phyloP scores from a whole-genome alignment of 176 grass and related monocot genomes.

The Carex kokanica region DNA sequence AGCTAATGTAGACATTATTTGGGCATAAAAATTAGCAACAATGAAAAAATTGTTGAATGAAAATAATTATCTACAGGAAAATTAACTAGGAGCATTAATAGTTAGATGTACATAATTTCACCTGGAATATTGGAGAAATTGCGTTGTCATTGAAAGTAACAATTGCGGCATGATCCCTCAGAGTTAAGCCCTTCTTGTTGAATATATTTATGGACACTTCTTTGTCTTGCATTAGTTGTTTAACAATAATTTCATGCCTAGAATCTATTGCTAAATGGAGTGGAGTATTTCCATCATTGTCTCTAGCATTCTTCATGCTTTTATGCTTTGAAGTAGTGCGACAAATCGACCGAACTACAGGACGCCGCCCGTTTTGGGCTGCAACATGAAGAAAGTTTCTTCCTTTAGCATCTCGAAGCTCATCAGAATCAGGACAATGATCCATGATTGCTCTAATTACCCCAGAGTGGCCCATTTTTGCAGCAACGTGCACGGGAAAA shows the following conservation, averaged over 20 bases:
- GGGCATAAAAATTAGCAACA: background rate
- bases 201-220: background rate
- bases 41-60: background rate
- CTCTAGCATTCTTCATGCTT: constrained; percentile 29
- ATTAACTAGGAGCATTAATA: background rate
- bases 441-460: background rate
- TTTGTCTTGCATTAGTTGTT: background rate
- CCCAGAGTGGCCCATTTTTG: background rate
- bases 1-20: background rate
- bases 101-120: background rate
- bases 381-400: constrained; percentile 51
- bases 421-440: constrained; percentile 19
- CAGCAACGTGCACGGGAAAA: constrained; percentile 41
- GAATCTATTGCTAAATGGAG: constrained; percentile 24
- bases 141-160: background rate
- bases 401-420: constrained; percentile 18
- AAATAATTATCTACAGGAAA: background rate
- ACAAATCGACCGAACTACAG: background rate
- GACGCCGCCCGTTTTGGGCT: background rate
- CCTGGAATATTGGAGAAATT: background rate
- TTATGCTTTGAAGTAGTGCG: constrained; percentile 19
- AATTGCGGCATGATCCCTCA: background rate
- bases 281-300: constrained; percentile 30
- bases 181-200: constrained; percentile 21
- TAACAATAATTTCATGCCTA: background rate